phyloP scores from a whole-genome alignment of 805 yeast genomes.

The Lachancea quebecensis region DNA sequence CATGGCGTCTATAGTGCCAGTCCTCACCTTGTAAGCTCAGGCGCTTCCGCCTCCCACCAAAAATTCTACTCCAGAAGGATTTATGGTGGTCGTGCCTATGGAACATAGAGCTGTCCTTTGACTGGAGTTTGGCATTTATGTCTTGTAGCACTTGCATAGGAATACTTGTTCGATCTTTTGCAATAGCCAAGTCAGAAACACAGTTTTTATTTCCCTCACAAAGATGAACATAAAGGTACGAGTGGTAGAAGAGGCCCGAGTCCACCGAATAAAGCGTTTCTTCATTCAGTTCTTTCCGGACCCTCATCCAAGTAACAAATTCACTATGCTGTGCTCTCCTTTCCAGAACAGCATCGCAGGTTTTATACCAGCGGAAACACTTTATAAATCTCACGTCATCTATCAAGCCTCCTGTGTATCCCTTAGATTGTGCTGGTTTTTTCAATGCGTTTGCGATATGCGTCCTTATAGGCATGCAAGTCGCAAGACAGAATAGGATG shows the following conservation, averaged over 20 bases:
- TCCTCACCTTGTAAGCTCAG: constrained; percentile 12
- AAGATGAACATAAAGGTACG: constrained; percentile 26
- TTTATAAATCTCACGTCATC: constrained; percentile 27
- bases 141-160: constrained; percentile 35
- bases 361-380: constrained; percentile 29
- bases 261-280: constrained; percentile 12
- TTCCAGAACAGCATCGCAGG: constrained; percentile 23
- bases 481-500: background rate
- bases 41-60: background rate
- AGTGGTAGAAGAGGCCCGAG: constrained; percentile 16
- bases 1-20: constrained; percentile 43
- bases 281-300: constrained; percentile 21
- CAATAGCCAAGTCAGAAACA: constrained; percentile 41
- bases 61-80: constrained; percentile 4
- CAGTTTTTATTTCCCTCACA: constrained; percentile 19
- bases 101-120: constrained; percentile 31
- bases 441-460: background rate
- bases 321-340: constrained; percentile 1
- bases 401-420: constrained; percentile 27
- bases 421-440: background rate
- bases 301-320: constrained; percentile 21
- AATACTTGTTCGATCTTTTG: constrained; percentile 30
- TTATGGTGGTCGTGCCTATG: constrained; percentile 20
- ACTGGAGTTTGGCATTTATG: constrained; percentile 19
- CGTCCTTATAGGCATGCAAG: background rate